phyloP scores from a whole-genome alignment of 768 basidiomycete species.

The Mycena vitilis region DNA sequence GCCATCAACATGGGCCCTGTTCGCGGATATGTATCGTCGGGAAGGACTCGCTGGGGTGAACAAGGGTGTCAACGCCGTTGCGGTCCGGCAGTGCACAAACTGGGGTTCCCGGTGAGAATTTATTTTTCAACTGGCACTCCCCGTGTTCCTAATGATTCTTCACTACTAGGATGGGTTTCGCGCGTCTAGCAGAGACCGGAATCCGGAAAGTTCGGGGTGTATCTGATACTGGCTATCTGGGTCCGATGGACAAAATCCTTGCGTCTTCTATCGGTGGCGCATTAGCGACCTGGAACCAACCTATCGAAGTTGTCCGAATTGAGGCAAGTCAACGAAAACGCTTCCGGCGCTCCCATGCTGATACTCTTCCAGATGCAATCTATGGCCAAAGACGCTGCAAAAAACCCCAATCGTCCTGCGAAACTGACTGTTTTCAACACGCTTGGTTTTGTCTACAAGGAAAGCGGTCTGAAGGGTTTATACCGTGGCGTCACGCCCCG shows the following conservation, averaged over 20 bases:
- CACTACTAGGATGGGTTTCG: conserved; percentile 87
- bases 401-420: conserved; percentile 82
- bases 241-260: conserved; percentile 87
- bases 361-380: conserved; percentile 88
- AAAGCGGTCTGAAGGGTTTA: conserved; percentile 95
- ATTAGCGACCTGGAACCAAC: conserved; percentile 98
- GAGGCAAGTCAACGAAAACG: conserved; percentile 66
- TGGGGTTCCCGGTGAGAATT: conserved; percentile 86
- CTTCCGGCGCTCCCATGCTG: conserved; percentile 11
- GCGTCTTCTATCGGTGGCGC: conserved; percentile 94
- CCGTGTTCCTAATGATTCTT: conserved; percentile 1
- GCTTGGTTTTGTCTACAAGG: conserved; percentile 92
- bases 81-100: conserved; percentile 92
- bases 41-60: conserved; percentile 97
- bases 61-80: conserved; percentile 98
- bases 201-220: conserved; percentile 87
- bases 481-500: conserved; percentile 98
- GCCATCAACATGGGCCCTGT: conserved; percentile 93
- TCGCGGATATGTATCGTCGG: conserved; percentile 91
- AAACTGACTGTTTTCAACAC: conserved; percentile 95
- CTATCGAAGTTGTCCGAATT: conserved; percentile 96
- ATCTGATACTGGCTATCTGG: conserved; percentile 76
- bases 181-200: conserved; percentile 86
- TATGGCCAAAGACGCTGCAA: conserved; percentile 85
- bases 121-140: conserved; percentile 25